These are phyloP conservation scores for Scalesia atractyloides DNA, from an alignment of 129 eudicot genomes.

Conservation along the genomic window DNA sequence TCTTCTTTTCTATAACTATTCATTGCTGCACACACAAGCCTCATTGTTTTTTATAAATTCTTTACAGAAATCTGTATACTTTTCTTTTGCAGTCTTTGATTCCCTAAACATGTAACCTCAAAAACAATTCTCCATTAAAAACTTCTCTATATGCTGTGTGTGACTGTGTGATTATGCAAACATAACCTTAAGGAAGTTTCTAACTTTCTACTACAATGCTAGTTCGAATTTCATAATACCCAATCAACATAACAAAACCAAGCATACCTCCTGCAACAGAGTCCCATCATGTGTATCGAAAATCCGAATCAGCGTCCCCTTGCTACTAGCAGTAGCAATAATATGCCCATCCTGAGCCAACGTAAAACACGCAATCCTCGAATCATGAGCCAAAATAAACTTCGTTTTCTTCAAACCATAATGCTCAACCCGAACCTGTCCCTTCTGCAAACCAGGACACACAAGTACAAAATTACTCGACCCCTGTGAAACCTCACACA, in stretches of 20 bases:
- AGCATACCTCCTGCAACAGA: slow-evolving; percentile 77
- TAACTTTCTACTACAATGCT: too few relatives aligned
- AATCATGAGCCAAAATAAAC: slow-evolving; percentile 79
- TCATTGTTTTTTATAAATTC: neutral
- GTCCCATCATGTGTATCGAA: slow-evolving; percentile 76
- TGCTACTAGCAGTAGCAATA: slow-evolving; percentile 82
- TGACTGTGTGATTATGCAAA: too few relatives aligned
- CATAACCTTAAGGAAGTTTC: too few relatives aligned
- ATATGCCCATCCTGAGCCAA: slow-evolving; percentile 74
- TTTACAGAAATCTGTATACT: neutral
- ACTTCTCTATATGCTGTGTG: neutral
- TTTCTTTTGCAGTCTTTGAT: neutral
- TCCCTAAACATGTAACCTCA: slow-evolving; percentile 8
- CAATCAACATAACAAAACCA: neutral
- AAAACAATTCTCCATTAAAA: neutral
- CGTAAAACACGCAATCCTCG: slow-evolving; percentile 77
- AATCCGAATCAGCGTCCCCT: slow-evolving; percentile 81
- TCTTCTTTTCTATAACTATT: neutral
- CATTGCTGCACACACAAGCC: neutral
- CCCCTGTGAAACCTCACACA: slow-evolving; percentile 79
- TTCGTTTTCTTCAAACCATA: slow-evolving; percentile 63
- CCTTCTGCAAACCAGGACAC: slow-evolving; percentile 83
- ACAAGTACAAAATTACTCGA: slow-evolving; percentile 70
- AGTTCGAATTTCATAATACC: slow-evolving; percentile 2
- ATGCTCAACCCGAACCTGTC: slow-evolving; percentile 78